Conservation (phyloP, 2,329 filamentous ascomycete species). For the Apiospora aurea region DNA sequence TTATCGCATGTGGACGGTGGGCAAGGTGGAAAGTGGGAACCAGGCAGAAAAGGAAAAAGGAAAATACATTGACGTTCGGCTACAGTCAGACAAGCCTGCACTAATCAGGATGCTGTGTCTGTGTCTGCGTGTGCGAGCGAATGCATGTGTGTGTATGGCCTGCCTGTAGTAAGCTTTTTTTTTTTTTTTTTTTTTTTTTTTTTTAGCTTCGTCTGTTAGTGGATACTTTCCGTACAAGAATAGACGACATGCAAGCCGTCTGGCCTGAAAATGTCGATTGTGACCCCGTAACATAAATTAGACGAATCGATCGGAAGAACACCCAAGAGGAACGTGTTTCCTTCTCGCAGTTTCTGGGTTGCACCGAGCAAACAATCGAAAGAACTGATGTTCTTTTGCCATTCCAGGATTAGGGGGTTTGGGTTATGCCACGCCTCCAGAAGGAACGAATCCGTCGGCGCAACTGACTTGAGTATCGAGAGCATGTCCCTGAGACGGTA, state of each 20-base stretch:
- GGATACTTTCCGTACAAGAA: background rate
- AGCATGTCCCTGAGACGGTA: too few species aligned
- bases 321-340: background rate
- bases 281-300: slow-evolving; percentile 2
- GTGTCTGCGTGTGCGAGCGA: background rate
- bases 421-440: background rate
- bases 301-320: background rate
- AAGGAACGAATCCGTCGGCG: background rate
- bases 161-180: slow-evolving; percentile 11
- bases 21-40: background rate
- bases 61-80: background rate
- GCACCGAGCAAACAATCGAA: background rate
- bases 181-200: background rate
- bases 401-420: background rate
- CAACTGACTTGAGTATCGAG: background rate
- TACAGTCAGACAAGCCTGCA: slow-evolving; percentile 1
- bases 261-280: background rate
- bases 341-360: background rate
- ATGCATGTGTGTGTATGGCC: background rate
- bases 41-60: background rate
- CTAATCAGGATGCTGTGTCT: background rate
- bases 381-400: background rate
- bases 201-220: background rate
- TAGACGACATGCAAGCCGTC: background rate
- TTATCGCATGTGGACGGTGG: background rate